Percentiles rank a stretch among this genome's conserved stretches.
phyloP scores from a whole-genome alignment of 495 filamentous ascomycete species.

The Hypoxylon crocopeplum region DNA sequence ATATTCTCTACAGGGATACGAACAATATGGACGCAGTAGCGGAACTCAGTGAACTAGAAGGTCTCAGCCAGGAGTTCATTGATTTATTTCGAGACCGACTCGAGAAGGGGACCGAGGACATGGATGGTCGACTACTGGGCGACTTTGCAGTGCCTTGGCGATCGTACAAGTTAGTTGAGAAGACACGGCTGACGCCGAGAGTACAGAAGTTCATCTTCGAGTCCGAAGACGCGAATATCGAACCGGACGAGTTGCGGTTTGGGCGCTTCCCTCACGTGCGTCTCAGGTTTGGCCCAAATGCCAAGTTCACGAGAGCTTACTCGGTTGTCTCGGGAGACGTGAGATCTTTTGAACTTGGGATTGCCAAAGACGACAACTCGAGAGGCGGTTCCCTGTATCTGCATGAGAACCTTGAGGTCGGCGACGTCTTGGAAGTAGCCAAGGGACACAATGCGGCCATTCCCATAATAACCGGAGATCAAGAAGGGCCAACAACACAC shows the following conservation, averaged over 20 bases:
- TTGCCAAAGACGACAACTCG: slow-evolving; percentile 45
- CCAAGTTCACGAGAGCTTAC: slow-evolving; percentile 42
- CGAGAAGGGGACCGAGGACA: slow-evolving; percentile 34
- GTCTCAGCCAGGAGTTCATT: slow-evolving; percentile 45
- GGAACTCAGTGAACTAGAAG: slow-evolving; percentile 43
- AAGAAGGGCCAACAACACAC: slow-evolving; percentile 35
- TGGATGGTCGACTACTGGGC: slow-evolving; percentile 28
- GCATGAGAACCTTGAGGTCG: slow-evolving; percentile 39
- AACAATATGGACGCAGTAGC: slow-evolving; percentile 44
- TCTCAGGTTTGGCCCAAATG: slow-evolving; percentile 36
- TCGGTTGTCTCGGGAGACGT: slow-evolving; percentile 48
- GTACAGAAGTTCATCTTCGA: slow-evolving; percentile 36
- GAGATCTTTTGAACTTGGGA: slow-evolving; percentile 44
- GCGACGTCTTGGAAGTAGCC: slow-evolving; percentile 56
- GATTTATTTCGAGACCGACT: slow-evolving; percentile 28
- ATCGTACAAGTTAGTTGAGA: slow-evolving; percentile 35
- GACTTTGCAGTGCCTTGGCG: slow-evolving; percentile 33
- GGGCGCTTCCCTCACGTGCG: slow-evolving; percentile 38
- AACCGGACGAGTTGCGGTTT: slow-evolving; percentile 23
- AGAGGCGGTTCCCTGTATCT: slow-evolving; percentile 48
- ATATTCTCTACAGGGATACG: slow-evolving; percentile 48
- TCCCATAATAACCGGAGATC: slow-evolving; percentile 11
- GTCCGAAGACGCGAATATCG: slow-evolving; percentile 19
- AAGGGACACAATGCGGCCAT: slow-evolving; percentile 31
- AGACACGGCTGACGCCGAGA: slow-evolving; percentile 23